A percentile compares a stretch with the other conserved stretches of the same genome.
These are phyloP conservation scores for Marasmius fiardii DNA, from an alignment of 1,284 basidiomycete genomes.

Conservation along the genomic window DNA sequence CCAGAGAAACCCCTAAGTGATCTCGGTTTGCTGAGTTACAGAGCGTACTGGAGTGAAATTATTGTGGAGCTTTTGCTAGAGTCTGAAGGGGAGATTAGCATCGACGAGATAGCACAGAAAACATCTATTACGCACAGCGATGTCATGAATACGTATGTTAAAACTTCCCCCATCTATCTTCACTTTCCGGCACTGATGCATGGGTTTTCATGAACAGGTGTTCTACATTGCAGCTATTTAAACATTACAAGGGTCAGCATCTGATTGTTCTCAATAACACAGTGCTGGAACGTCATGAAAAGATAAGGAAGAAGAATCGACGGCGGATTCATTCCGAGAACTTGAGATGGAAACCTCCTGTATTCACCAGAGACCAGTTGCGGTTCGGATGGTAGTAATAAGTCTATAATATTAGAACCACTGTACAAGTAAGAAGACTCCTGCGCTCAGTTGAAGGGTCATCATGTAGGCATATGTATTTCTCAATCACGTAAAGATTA, in stretches of 20 bases:
- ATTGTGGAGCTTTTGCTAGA: slow-evolving; percentile 90
- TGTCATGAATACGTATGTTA: slow-evolving; percentile 93
- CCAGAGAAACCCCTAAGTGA: slow-evolving; percentile 98
- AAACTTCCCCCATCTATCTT: slow-evolving; percentile 8
- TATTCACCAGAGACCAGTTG: slow-evolving; percentile 87
- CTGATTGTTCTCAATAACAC: slow-evolving; percentile 91
- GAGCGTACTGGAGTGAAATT: slow-evolving; percentile 97
- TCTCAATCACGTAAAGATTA: neutral
- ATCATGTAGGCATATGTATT: neutral
- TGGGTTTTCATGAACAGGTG: slow-evolving; percentile 50
- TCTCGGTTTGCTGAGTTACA: slow-evolving; percentile 89
- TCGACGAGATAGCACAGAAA: slow-evolving; percentile 96
- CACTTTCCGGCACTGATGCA: neutral
- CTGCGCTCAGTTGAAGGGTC: neutral
- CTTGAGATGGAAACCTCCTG: slow-evolving; percentile 92
- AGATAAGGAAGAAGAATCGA: slow-evolving; percentile 77
- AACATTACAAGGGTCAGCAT: slow-evolving; percentile 95
- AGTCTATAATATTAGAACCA: neutral
- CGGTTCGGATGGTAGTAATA: slow-evolving; percentile 76
- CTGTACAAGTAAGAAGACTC: neutral
- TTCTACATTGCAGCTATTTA: slow-evolving; percentile 92
- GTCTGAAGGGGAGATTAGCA: slow-evolving; percentile 74
- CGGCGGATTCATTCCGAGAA: slow-evolving; percentile 79
- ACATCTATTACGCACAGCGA: slow-evolving; percentile 97
- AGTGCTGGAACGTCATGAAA: slow-evolving; percentile 89